Base-by-base conservation (phyloP, 1,284 basidiomycete species). In the Exobasidium cylindrosporum region DNA sequence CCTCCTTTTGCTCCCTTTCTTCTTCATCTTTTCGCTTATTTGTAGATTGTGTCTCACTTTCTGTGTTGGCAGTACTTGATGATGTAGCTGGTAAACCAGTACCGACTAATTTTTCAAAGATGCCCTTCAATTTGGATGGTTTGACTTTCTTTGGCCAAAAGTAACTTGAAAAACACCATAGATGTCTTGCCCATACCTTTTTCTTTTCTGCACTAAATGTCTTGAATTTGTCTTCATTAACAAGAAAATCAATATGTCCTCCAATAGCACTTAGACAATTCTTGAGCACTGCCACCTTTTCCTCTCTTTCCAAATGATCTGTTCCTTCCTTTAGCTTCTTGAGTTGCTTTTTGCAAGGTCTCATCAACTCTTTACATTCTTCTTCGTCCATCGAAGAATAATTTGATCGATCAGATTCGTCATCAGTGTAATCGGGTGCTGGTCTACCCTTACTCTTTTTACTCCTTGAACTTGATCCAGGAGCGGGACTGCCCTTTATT, bases 301-400 rank as follows among this genome's bases (percentile, higher is more conserved):
- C 90, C 71, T 96, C 92, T 71, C 93, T 85, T 62, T 89, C 88
- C 84, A 97, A 88, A 68, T 92, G 88, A 66, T 94, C 92, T 32
- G 92, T 94, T 17, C 91, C 91, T 54, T 79, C 72, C 81, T 96
- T 95, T 56, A 97, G 85, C 83, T 91, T 89, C 88, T 97, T 97
- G 74, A 99, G 84, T 81, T 97, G 91, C 81, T 91, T 91, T 85
- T 97, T 97, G 65, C 97, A 95, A 1, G 96, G 96, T 55, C 96
- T 87, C 69, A 99, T 82, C 75, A 94, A 88, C 82, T 97, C 94
- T 82, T 99, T 99, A 53, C 95, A 96, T 21, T 89, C 84, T 30
- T 84, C 85, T 81, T 98, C 96, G 77, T 97, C 95, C 94, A 98
- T 97, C 4, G 92, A 95, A 31, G 73, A 61, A 50, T 73, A 73